Evolutionary conservation across 2,329 filamentous ascomycete genomes (phyloP).

Genomic region (Mollisia scopiformis): DNA sequence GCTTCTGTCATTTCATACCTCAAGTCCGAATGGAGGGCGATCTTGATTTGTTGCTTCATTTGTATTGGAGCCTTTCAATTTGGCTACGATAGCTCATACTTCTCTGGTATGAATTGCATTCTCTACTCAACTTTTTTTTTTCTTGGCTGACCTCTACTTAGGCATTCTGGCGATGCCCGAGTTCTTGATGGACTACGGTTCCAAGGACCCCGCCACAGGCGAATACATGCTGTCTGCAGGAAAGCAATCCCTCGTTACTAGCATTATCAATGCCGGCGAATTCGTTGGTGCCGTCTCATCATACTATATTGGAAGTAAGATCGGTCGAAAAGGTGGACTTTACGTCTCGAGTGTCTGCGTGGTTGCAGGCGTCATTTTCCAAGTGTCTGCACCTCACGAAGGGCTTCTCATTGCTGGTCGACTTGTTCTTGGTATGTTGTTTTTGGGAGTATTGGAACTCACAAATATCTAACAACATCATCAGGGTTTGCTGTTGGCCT

Average conservation of each 20-base stretch:
- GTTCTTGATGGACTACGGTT: not conserved
- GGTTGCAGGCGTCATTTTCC: constrained; percentile 1
- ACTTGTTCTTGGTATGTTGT: constrained; percentile 58
- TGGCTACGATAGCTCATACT: constrained; percentile 2
- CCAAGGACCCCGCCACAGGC: not conserved
- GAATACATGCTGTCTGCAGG: not conserved
- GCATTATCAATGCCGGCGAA: constrained; percentile 2
- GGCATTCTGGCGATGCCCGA: constrained; percentile 4
- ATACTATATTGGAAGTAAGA: not conserved
- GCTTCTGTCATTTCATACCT: not conserved
- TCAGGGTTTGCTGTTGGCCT: constrained; percentile 81
- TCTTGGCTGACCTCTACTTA: not conserved
- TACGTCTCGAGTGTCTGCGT: not conserved
- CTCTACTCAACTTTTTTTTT: not conserved
- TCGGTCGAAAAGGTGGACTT: not conserved
- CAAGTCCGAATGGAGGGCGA: constrained; percentile 5
- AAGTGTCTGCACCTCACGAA: not conserved
- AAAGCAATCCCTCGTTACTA: not conserved
- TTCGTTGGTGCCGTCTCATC: not conserved
- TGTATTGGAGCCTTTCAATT: constrained; percentile 4
- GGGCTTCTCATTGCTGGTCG: constrained; percentile 13
- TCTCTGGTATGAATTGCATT: not conserved
- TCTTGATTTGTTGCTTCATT: constrained; percentile 4
- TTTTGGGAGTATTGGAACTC: too few species aligned
- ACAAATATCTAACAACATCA: too few species aligned